Evolutionary conservation across 2,329 filamentous ascomycete genomes (phyloP).

Genomic region (Penicillium glabrum): DNA sequence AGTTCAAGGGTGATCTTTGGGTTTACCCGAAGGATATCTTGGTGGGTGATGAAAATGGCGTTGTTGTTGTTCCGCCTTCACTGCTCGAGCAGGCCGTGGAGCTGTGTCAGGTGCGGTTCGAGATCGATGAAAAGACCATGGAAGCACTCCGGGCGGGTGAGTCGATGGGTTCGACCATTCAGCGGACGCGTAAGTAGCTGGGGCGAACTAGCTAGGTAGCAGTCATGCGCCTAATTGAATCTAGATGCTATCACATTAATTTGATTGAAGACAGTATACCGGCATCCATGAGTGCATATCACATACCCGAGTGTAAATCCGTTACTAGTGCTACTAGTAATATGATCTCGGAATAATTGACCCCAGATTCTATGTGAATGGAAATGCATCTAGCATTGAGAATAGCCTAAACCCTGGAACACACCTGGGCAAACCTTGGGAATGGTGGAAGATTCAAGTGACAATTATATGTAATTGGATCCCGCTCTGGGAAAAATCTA

Average conservation of each 20-base stretch:
- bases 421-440: neutral
- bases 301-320: too few species aligned
- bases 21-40: conserved; percentile 15
- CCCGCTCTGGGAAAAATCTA: neutral
- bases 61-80: conserved; percentile 14
- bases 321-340: too few species aligned
- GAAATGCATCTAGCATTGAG: too few species aligned
- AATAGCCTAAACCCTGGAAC: too few species aligned
- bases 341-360: too few species aligned
- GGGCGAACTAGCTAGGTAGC: neutral
- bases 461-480: neutral
- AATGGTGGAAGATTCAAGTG: neutral
- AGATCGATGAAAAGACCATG: conserved; percentile 21
- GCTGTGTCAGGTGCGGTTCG: conserved; percentile 14
- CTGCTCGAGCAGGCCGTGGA: conserved; percentile 12
- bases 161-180: conserved; percentile 11
- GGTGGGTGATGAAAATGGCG: conserved; percentile 18
- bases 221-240: neutral
- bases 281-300: too few species aligned
- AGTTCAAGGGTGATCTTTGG: conserved; percentile 16
- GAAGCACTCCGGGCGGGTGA: conserved; percentile 14
- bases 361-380: too few species aligned
- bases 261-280: too few species aligned
- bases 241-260: neutral
- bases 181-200: conserved; percentile 14